Evolutionary conservation across 257 asterid species (phyloP), one percentile per base, ranked within the genome.

Genomic region (Euphrasia confusa): DNA sequence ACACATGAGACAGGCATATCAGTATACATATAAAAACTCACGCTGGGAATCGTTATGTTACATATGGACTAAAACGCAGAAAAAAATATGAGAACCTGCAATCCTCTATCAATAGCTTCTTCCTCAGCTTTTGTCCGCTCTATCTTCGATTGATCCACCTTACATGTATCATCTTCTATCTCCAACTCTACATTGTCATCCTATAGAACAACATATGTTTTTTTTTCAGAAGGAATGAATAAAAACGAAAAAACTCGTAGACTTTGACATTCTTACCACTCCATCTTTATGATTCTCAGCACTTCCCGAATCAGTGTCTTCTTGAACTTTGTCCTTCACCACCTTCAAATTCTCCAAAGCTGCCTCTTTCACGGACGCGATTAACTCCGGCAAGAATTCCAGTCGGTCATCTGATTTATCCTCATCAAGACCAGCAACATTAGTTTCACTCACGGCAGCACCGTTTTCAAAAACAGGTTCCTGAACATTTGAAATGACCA

Each of bases 81-180:
- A 30, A 37, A 24, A 35, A 27, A 58, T 52, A 69, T 35, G 10
- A 57, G 53, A 70, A 93, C 99, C 99, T 93, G 99, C 79, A 93
- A 79, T 65, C 99, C 99, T 54, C 85, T 79, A 68, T 85, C 90
- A 57, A 89, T 68, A 71, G 99, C 99, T 77, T 89, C 99, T 62
- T 80, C 89, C 79, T 93, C 99, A 0, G 99, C 99, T 80, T 81
- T 81, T 58, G 97, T 93, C 50, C 74, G 81, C 83, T 93, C 99
- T 76, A 93, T 93, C 79, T 79, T 86, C 74, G 88, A 70, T 47
- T 68, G 77, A 44, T 75, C 74, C 54, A 78, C 68, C 75, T 81
- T 80, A 49, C 87, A 96, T 68, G 61, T 80, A 63, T 89, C 97
- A 60, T 80, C 85, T 71, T 87, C 99, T 14, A 79, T 68, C 71